Evolutionary conservation across 2,329 filamentous ascomycete genomes (phyloP).

Genomic region (Paecilomyces variotii): DNA sequence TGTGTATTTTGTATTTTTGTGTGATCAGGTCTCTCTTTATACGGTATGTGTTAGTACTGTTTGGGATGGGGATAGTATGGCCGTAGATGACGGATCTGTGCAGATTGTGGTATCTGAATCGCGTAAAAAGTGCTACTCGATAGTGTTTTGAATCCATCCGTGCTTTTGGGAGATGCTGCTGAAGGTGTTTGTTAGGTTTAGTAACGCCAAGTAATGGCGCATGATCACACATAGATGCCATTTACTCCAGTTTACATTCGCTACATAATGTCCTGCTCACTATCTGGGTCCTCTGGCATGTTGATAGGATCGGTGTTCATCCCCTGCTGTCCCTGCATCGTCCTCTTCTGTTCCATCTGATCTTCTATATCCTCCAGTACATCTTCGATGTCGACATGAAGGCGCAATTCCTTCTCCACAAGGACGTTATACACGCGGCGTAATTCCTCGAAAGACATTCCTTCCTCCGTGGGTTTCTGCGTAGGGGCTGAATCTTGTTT

Average conservation of each 20-base stretch:
- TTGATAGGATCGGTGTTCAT: constrained; percentile 11
- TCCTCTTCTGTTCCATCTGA: constrained; percentile 8
- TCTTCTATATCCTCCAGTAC: constrained; percentile 25
- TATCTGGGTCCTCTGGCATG: constrained; percentile 24
- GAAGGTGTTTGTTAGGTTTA: too few species aligned
- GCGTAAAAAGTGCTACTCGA: too few species aligned
- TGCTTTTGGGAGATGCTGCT: too few species aligned
- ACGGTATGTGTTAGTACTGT: too few species aligned
- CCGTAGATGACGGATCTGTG: too few species aligned
- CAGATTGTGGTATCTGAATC: too few species aligned
- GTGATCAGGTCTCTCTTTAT: too few species aligned
- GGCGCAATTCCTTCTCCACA: constrained; percentile 53
- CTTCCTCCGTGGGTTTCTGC: constrained; percentile 1
- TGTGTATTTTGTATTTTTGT: too few species aligned
- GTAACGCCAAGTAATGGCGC: neutral
- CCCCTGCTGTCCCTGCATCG: neutral
- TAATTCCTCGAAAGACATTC: constrained; percentile 42
- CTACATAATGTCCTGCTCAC: constrained; percentile 14
- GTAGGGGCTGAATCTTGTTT: neutral
- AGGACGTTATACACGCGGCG: constrained; percentile 48
- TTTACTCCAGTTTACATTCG: constrained; percentile 6
- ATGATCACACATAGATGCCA: neutral
- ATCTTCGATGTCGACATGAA: constrained; percentile 49
- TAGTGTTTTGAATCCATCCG: too few species aligned
- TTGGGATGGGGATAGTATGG: too few species aligned